phyloP scores from a whole-genome alignment of 805 yeast species.

The Pichia manshurica region DNA sequence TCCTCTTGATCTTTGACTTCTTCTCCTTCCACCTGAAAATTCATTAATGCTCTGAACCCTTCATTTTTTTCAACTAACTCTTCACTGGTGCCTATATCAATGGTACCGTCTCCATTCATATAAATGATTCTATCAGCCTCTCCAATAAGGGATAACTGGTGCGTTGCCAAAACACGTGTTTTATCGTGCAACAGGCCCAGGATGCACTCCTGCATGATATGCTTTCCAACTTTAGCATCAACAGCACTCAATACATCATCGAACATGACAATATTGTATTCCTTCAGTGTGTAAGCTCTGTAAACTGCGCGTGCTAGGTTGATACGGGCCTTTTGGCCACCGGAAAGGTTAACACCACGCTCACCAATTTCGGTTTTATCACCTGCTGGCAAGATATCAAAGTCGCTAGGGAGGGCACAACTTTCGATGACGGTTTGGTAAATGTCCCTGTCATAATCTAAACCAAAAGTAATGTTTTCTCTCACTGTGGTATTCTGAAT shows the following conservation, averaged over 20 bases:
- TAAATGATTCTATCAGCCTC: slow-evolving; percentile 65
- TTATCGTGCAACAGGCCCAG: slow-evolving; percentile 46
- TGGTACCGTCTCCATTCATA: slow-evolving; percentile 54
- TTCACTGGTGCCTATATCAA: slow-evolving; percentile 54
- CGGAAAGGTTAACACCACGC: slow-evolving; percentile 76
- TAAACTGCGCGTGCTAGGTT: slow-evolving; percentile 77
- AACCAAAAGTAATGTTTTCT: slow-evolving; percentile 70
- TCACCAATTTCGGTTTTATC: slow-evolving; percentile 81
- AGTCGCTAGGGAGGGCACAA: slow-evolving; percentile 64
- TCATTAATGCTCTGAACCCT: slow-evolving; percentile 48
- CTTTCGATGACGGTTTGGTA: slow-evolving; percentile 53
- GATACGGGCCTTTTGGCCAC: slow-evolving; percentile 85
- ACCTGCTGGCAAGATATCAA: slow-evolving; percentile 65
- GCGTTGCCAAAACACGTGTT: slow-evolving; percentile 77
- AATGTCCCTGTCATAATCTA: slow-evolving; percentile 36
- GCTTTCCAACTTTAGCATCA: slow-evolving; percentile 81
- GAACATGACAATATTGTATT: slow-evolving; percentile 58
- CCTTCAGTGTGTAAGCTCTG: slow-evolving; percentile 15
- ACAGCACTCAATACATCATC: slow-evolving; percentile 85
- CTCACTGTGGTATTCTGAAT: slow-evolving; percentile 73
- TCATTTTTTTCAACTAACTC: slow-evolving; percentile 43
- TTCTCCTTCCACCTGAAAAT: slow-evolving; percentile 26
- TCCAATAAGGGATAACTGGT: slow-evolving; percentile 37
- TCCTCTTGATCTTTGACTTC: slow-evolving; percentile 3
- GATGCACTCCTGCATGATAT: slow-evolving; percentile 66